phyloP scores from a whole-genome alignment of 208 protist genomes.

The Trypanosoma vivax region DNA sequence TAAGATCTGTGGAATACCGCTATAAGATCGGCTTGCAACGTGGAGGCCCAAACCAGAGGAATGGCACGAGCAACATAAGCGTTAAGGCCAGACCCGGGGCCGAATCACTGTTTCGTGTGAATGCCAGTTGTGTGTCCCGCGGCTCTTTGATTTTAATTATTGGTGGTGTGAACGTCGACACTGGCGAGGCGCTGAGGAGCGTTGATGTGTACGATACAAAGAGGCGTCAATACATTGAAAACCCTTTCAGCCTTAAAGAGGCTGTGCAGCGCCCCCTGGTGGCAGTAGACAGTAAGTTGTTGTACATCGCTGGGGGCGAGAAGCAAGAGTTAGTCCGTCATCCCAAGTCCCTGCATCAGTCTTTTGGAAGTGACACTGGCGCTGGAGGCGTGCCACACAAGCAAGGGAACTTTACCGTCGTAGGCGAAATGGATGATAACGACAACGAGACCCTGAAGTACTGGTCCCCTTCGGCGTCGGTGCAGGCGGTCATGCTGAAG shows the following conservation, averaged over 20 bases:
- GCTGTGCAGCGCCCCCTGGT: conserved; percentile 16
- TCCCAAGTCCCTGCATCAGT: neutral
- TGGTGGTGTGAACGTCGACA: conserved; percentile 18
- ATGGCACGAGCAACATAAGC: neutral
- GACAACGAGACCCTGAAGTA: neutral
- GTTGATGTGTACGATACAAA: conserved; percentile 20
- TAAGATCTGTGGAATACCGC: too few relatives aligned
- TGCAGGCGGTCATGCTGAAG: conserved; percentile 1
- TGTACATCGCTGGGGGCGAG: conserved; percentile 19
- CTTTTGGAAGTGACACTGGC: too few relatives aligned
- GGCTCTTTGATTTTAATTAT: conserved; percentile 17
- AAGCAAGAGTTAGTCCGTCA: neutral
- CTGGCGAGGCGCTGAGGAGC: neutral
- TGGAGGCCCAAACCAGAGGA: neutral
- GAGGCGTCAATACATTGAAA: conserved; percentile 1
- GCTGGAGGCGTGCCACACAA: too few relatives aligned
- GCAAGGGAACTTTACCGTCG: too few relatives aligned
- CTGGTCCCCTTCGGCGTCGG: neutral
- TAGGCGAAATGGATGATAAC: neutral
- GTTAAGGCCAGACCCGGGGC: neutral
- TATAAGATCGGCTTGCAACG: too few relatives aligned
- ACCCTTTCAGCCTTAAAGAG: neutral
- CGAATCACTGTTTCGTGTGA: conserved; percentile 4
- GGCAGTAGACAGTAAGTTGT: conserved; percentile 12
- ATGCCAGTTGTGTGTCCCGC: conserved; percentile 17